Evolutionary conservation across 2,329 filamentous ascomycete species (phyloP), one percentile per base, ranked within the genome.

Genomic region (Helminthosporium solani): DNA sequence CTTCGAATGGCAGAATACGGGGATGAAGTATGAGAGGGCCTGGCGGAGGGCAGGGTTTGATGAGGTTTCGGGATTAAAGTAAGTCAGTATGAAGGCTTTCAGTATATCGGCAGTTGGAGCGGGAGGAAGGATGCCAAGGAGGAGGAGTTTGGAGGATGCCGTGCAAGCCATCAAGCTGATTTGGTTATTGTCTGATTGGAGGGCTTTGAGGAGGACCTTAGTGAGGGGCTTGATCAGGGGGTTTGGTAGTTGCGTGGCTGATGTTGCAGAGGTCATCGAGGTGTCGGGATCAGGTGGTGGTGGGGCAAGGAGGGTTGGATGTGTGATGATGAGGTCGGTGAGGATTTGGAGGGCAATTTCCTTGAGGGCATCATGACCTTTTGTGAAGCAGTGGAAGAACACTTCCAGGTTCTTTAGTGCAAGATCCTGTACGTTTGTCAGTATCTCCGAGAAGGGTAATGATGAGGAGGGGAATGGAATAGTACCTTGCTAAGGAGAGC

Each of bases 351-450:
- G 74, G 0, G 90, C 88, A 7, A 90, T 95, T 40, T 92, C 88
- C 68, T 97, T 92, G 31, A 99, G 78, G 0, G 86, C 84, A 8
- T 94, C 85, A 63, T 96, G 90, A 1, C 94, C 94, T 74, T 95
- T 96, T 70, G 78, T 87, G 73, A 95, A 96, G 75, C 95, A 96
- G 68, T 96, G 91, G 69, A 96, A 88, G 72, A 99, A 99, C 2
- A 99, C 80, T 0, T 84, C 86, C 53, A 97, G 76, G 67, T 99
- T 97, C 68, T 95, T 90, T 64, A 92, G 86, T 0, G 94, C 94
- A 18, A 97, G 82, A 7, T 90, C 89, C 72, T 84, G 19, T 27
- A 36, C 28, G 7, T 7, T 14, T 31, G 39, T 55, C 47, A 52
- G 51, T 28, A 45, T 44, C n/a, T 1, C 16, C 16, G 31, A 35